Evolutionary conservation across 441 rosid genomes (phyloP), one percentile per base, ranked within the genome.

Genomic region (Mallotus japonicus): DNA sequence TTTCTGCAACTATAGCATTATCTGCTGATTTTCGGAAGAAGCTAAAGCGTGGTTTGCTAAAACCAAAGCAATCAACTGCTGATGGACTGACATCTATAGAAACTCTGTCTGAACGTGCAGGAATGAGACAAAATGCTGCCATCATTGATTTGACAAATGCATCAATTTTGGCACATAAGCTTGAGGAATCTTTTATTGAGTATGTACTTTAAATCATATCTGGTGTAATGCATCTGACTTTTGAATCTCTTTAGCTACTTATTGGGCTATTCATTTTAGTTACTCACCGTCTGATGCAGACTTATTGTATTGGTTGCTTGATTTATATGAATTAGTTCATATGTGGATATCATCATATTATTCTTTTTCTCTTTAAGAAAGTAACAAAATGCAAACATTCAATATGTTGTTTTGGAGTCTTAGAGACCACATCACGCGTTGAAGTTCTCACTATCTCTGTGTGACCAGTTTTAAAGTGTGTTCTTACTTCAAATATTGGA

Each of bases 1-100:
- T 95, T 80, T 95, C 99, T 77, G 98, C 99, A 53, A 95, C 99
- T 76, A 80, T 95, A 79, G 94, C 97, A 47, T 85, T 95, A 63
- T 93, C 98, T 72, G 81, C 94, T 53, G 97, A 89, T 84, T 95
- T 93, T 75, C 95, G 97, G 73, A 95, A 88, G 88, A 95, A 93
- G 88, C 89, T 95, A 77, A 91, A 92, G 88, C 90, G 85, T 44
- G 87, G 92, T 60, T 78, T 79, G 60, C 62, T 79, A 1, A 93
- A 85, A 85, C 83, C 89, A 73, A 93, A 93, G 83, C 90, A 88
- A 74, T 77, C 87, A 58, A 72, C 61, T 14, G 75, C 76, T 62
- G 92, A 77, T 71, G 92, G 80, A 68, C 78, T 91, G 55, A 87
- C 88, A 84, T 95, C 99, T 61, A 90, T 95, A 59, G 99, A 95